Evolutionary conservation across 106 monocot genomes (phyloP).

Genomic region (Dendrobium nobile): DNA sequence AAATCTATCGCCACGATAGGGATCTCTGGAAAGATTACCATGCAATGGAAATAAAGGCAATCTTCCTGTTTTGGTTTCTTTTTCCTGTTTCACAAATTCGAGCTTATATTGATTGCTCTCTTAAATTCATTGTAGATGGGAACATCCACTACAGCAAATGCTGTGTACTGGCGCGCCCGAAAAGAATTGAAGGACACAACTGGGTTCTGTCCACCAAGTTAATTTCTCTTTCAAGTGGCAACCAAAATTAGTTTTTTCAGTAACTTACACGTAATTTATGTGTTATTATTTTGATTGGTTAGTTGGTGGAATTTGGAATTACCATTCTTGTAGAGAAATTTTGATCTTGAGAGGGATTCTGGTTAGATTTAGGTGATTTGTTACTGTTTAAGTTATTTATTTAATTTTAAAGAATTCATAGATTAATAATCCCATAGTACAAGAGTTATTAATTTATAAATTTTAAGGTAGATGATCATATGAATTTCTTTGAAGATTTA

Average conservation of each 20-base stretch:
- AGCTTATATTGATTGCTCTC: not conserved
- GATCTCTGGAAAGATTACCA: slow-evolving; percentile 78
- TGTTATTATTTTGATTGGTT: not conserved
- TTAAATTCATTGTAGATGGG: slow-evolving; percentile 31
- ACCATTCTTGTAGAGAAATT: not conserved
- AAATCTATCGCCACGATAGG: slow-evolving; percentile 32
- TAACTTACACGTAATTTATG: not conserved
- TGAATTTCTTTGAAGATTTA: too few species aligned
- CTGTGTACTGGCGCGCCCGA: slow-evolving; percentile 49
- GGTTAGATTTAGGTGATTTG: too few species aligned
- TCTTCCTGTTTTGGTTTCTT: not conserved
- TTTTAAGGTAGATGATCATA: too few species aligned
- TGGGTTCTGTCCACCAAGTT: slow-evolving; percentile 10
- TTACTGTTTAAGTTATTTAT: too few species aligned
- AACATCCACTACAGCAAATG: slow-evolving; percentile 45
- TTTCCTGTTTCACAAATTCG: not conserved
- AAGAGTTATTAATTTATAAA: too few species aligned
- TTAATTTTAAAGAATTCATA: too few species aligned
- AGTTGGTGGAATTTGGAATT: not conserved
- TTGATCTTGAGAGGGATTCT: not conserved
- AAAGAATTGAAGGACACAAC: slow-evolving; percentile 35
- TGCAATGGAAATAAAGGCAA: slow-evolving; percentile 59
- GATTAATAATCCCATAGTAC: too few species aligned
- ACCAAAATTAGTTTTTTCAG: not conserved
- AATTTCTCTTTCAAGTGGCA: not conserved